A percentile compares a stretch with the other conserved stretches of the same genome.
These are phyloP conservation scores for Cystobasidium ongulense DNA, from an alignment of 768 basidiomycete genomes.

Conservation along the genomic window DNA sequence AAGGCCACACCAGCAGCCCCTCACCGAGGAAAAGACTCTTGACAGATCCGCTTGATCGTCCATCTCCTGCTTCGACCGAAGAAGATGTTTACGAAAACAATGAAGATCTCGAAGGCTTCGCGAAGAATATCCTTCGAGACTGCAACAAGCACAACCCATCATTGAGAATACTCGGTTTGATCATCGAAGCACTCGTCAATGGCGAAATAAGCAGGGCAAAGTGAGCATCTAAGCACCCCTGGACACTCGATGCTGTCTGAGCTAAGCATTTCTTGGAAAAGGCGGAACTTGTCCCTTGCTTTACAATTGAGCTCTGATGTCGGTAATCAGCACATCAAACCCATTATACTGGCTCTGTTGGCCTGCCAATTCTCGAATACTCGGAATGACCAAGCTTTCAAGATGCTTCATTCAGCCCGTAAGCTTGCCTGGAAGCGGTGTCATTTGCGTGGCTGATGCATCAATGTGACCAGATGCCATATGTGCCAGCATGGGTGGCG, in stretches of 20 bases:
- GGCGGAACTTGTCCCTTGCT: not conserved
- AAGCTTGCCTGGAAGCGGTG: not conserved
- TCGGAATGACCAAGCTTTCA: slow-evolving; percentile 11
- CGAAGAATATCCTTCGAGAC: slow-evolving; percentile 2
- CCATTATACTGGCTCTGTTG: slow-evolving; percentile 13
- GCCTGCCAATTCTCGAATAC: slow-evolving; percentile 18
- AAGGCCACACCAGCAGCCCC: not conserved
- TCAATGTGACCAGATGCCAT: not conserved
- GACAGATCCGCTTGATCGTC: not conserved
- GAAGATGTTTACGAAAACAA: not conserved
- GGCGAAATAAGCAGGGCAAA: slow-evolving; percentile 17
- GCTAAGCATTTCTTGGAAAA: not conserved
- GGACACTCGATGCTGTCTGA: not conserved
- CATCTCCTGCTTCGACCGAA: not conserved
- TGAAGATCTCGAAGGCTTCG: slow-evolving; percentile 8
- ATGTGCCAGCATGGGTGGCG: slow-evolving; percentile 2
- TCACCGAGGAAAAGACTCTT: not conserved
- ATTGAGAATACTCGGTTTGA: not conserved
- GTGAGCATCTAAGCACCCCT: not conserved
- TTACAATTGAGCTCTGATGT: not conserved
- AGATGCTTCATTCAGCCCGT: slow-evolving; percentile 24
- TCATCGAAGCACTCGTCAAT: slow-evolving; percentile 7
- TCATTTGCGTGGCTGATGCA: not conserved
- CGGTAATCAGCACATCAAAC: slow-evolving; percentile 12
- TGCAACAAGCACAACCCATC: not conserved